Evolutionary conservation across 345 rosid genomes (phyloP).

Genomic region (Gossypium bickii): DNA sequence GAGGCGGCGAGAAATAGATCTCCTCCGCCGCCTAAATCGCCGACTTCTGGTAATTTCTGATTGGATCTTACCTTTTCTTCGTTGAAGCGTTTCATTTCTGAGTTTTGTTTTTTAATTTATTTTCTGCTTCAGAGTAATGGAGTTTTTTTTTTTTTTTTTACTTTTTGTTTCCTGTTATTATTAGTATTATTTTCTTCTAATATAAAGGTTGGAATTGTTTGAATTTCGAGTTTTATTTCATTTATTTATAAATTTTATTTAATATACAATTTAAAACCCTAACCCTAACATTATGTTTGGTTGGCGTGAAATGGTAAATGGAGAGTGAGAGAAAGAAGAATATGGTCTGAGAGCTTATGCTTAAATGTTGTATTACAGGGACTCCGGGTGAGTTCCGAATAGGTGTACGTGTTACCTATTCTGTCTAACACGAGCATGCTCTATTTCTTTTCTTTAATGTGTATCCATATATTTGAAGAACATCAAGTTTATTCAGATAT

Average conservation of each 20-base stretch:
- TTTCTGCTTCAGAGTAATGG: not conserved
- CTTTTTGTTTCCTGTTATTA: not conserved
- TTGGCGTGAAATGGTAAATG: not conserved
- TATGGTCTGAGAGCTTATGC: not conserved
- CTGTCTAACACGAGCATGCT: too few species aligned
- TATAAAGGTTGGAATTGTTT: not conserved
- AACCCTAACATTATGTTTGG: constrained; percentile 8
- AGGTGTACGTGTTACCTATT: too few species aligned
- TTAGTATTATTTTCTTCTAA: not conserved
- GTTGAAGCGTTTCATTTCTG: not conserved
- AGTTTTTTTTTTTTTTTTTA: not conserved
- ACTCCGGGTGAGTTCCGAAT: not conserved
- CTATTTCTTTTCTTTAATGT: not conserved
- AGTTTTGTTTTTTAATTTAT: not conserved
- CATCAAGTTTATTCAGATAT: not conserved
- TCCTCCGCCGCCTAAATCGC: constrained; percentile 61
- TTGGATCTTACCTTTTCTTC: constrained; percentile 34
- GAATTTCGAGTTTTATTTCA: not conserved
- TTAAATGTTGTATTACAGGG: not conserved
- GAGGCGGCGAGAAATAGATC: constrained; percentile 67
- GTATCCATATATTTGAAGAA: not conserved
- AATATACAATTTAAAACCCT: constrained; percentile 13
- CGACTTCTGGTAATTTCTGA: constrained; percentile 60
- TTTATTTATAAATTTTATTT: not conserved
- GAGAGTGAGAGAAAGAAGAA: not conserved